A percentile compares a stretch with the other conserved stretches of the same genome.
These are phyloP conservation scores for Botrytis elliptica DNA, from an alignment of 2,329 filamentous ascomycete genomes.

Conservation along the genomic window DNA sequence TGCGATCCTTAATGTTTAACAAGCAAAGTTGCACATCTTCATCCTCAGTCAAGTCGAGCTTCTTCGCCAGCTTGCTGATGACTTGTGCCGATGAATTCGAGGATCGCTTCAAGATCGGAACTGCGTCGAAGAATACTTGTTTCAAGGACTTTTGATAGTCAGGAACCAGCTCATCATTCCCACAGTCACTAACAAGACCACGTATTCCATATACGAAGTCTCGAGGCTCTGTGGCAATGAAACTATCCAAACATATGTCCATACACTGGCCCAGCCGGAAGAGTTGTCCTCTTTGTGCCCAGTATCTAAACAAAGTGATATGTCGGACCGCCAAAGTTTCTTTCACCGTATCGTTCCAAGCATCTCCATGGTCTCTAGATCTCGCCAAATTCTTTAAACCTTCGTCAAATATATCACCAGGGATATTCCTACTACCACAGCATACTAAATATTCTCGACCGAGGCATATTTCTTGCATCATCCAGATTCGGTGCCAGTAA, in stretches of 20 bases:
- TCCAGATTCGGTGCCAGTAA: background rate
- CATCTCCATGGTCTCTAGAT: background rate
- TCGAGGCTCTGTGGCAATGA: background rate
- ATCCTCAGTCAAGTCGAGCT: background rate
- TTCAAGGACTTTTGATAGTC: background rate
- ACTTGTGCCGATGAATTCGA: background rate
- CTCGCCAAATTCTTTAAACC: background rate
- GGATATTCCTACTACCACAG: background rate
- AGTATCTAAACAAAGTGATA: background rate
- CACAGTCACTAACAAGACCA: background rate
- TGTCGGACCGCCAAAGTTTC: background rate
- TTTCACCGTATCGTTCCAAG: background rate
- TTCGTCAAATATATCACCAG: background rate
- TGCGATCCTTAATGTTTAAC: no score
- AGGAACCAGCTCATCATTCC: background rate
- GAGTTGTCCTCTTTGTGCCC: background rate
- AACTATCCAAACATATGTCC: background rate
- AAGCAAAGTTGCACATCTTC: background rate
- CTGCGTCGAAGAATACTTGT: background rate
- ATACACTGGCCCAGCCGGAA: background rate
- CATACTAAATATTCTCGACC: background rate
- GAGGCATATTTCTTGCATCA: slow-evolving; percentile 1
- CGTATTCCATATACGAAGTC: background rate
- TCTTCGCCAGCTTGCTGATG: background rate
- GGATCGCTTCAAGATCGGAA: background rate